Evolutionary conservation across 2,329 filamentous ascomycete species (phyloP).

Genomic region (Macroventuria anomochaeta): DNA sequence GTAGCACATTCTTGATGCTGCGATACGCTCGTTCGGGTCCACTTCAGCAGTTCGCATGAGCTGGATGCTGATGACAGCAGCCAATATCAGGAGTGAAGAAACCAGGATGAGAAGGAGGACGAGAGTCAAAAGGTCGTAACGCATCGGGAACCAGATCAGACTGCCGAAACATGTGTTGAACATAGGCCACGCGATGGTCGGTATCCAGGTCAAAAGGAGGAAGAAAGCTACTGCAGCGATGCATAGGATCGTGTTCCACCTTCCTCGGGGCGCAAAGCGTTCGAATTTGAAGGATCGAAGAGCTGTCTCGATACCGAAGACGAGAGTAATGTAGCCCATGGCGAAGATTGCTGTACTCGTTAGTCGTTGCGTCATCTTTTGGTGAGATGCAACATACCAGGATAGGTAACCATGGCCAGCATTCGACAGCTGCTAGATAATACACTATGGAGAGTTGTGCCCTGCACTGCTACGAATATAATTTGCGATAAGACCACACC

Average conservation of each 20-base stretch:
- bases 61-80: slow-evolving; percentile 63
- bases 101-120: slow-evolving; percentile 60
- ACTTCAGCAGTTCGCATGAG: slow-evolving; percentile 63
- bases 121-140: slow-evolving; percentile 66
- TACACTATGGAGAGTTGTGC: slow-evolving; percentile 46
- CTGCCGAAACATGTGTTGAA: slow-evolving; percentile 70
- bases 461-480: slow-evolving; percentile 49
- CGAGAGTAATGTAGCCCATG: slow-evolving; percentile 68
- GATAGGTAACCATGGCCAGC: slow-evolving; percentile 48
- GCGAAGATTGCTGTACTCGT: slow-evolving; percentile 66
- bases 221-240: slow-evolving; percentile 59
- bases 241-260: slow-evolving; percentile 67
- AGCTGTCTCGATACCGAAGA: slow-evolving; percentile 69
- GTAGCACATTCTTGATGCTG: slow-evolving; percentile 73
- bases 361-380: slow-evolving; percentile 17
- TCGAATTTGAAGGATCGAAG: slow-evolving; percentile 61
- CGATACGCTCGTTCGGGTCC: slow-evolving; percentile 65
- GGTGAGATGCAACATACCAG: slow-evolving; percentile 39
- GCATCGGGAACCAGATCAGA: slow-evolving; percentile 70
- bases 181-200: slow-evolving; percentile 63
- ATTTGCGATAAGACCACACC: slow-evolving; percentile 48
- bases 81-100: slow-evolving; percentile 59
- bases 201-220: slow-evolving; percentile 63
- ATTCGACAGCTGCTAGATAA: slow-evolving; percentile 46
- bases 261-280: slow-evolving; percentile 65